Conservation (phyloP, 2,329 filamentous ascomycete species). For the Curvularia sp. region DNA sequence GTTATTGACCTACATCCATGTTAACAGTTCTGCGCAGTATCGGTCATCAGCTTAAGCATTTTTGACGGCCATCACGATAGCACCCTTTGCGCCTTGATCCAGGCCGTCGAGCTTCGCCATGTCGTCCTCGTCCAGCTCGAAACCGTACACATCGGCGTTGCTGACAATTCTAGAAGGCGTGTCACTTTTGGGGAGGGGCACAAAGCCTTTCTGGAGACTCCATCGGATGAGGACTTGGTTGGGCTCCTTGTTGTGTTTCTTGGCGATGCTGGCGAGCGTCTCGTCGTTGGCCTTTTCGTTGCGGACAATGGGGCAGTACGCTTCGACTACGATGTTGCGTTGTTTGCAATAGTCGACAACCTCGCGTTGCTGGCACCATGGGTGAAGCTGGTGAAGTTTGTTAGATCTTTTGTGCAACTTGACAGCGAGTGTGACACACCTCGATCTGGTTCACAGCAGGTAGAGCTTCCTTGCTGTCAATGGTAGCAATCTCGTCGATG, state of each 20-base stretch:
- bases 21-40: neutral
- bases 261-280: conserved; percentile 67
- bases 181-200: conserved; percentile 51
- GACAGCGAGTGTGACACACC: conserved; percentile 53
- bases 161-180: conserved; percentile 43
- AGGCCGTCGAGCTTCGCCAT: conserved; percentile 45
- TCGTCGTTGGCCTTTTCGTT: conserved; percentile 76
- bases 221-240: conserved; percentile 83
- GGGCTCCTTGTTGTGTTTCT: conserved; percentile 75
- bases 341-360: conserved; percentile 64
- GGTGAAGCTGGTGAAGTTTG: conserved; percentile 64
- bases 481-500: conserved; percentile 71
- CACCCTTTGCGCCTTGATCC: conserved; percentile 44
- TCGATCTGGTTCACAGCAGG: conserved; percentile 78
- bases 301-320: conserved; percentile 71
- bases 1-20: neutral
- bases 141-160: conserved; percentile 49
- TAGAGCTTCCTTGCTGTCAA: conserved; percentile 68
- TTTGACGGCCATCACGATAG: conserved; percentile 42
- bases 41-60: conserved; percentile 4
- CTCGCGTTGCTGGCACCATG: conserved; percentile 71
- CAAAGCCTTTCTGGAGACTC: conserved; percentile 74
- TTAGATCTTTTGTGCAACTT: conserved; percentile 1
- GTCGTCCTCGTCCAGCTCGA: conserved; percentile 46
- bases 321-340: conserved; percentile 67